A percentile compares a stretch with the other conserved stretches of the same genome.
Conservation (phyloP, 345 rosid species). For the Sisymbrium irio region DNA sequence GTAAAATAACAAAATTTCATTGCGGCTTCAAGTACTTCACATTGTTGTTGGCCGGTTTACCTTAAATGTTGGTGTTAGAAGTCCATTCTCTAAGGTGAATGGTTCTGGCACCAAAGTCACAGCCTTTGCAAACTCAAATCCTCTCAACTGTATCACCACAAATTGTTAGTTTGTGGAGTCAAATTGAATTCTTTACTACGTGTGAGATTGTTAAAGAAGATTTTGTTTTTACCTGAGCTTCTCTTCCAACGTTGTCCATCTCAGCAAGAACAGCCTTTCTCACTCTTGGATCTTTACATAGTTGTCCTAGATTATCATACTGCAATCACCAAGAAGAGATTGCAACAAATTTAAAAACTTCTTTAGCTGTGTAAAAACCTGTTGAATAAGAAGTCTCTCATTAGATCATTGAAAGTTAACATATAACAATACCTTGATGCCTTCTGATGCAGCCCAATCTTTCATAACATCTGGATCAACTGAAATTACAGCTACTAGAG, state of each 20-base stretch:
- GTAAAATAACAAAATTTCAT: not conserved
- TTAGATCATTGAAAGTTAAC: not conserved
- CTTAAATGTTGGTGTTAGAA: conserved; percentile 88
- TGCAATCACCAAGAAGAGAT: conserved; percentile 31
- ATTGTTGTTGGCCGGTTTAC: conserved; percentile 36
- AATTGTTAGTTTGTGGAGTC: not conserved
- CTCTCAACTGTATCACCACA: conserved; percentile 51
- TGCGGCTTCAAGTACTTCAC: not conserved
- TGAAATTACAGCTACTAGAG: conserved; percentile 68
- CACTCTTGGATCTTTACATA: conserved; percentile 64
- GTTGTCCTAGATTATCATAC: conserved; percentile 59
- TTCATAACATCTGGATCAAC: conserved; percentile 72
- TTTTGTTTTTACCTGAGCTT: conserved; percentile 55
- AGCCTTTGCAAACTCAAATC: conserved; percentile 76
- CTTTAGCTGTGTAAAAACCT: not conserved
- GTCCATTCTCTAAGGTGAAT: conserved; percentile 73
- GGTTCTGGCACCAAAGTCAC: conserved; percentile 79
- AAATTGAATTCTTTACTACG: not conserved
- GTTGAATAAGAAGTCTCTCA: not conserved
- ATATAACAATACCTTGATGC: conserved; percentile 53
- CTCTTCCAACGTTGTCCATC: conserved; percentile 65
- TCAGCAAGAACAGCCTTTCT: conserved; percentile 67
- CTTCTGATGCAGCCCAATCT: conserved; percentile 75
- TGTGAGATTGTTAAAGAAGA: not conserved
- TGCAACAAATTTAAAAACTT: not conserved